Conservation (phyloP, 2,329 filamentous ascomycete genomes). For the Sporothrix protearum region DNA sequence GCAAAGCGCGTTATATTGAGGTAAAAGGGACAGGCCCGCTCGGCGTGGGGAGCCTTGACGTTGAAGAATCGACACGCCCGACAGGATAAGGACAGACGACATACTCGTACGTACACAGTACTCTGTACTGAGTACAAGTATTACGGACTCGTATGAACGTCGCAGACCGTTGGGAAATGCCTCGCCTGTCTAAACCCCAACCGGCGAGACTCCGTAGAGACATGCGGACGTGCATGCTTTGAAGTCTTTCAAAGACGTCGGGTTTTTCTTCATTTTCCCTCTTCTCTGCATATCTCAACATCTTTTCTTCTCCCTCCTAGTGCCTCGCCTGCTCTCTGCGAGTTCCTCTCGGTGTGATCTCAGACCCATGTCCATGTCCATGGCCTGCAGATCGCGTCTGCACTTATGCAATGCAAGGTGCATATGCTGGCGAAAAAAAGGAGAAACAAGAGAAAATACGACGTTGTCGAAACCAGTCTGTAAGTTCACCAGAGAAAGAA, state of each 20-base stretch:
- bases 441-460: not conserved
- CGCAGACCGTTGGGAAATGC: not conserved
- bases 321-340: not conserved
- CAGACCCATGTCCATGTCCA: not conserved
- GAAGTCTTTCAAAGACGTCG: not conserved
- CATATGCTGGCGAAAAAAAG: slow-evolving; percentile 1
- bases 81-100: not conserved
- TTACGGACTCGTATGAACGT: too few species aligned
- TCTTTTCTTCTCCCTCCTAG: not conserved
- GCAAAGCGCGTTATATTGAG: not conserved
- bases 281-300: not conserved
- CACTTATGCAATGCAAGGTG: slow-evolving; percentile 15
- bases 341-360: not conserved
- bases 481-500: not conserved
- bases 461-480: not conserved
- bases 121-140: too few species aligned
- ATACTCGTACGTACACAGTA: too few species aligned
- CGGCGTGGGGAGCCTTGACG: not conserved
- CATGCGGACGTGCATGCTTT: not conserved
- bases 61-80: not conserved
- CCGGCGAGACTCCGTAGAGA: slow-evolving; percentile 6
- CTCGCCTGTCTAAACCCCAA: not conserved
- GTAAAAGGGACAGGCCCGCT: not conserved
- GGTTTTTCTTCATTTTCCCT: not conserved
- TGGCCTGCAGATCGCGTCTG: slow-evolving; percentile 3